Conservation (phyloP, 768 basidiomycete species). For the Neoboletus magnificus region DNA sequence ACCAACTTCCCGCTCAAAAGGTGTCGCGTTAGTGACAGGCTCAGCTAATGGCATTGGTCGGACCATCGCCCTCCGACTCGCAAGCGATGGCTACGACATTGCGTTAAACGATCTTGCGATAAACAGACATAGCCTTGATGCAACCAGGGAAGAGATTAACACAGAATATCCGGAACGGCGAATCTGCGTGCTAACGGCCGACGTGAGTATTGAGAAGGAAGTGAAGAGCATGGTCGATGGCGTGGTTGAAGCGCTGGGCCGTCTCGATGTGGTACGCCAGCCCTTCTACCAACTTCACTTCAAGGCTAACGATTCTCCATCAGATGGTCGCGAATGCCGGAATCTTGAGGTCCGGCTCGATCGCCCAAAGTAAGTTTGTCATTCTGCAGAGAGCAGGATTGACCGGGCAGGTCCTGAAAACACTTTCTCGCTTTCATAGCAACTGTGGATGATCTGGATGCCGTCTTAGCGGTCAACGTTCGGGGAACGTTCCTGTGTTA, state of each 20-base stretch:
- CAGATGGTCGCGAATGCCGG: slow-evolving; percentile 22
- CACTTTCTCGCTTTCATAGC: slow-evolving; percentile 18
- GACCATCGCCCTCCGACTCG: slow-evolving; percentile 34
- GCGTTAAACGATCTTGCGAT: slow-evolving; percentile 34
- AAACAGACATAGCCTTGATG: slow-evolving; percentile 17
- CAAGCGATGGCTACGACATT: slow-evolving; percentile 35
- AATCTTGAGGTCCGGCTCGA: slow-evolving; percentile 8
- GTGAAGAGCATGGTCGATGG: slow-evolving; percentile 31
- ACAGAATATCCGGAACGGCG: slow-evolving; percentile 3
- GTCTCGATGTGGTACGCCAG: slow-evolving; percentile 34
- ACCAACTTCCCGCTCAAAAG: slow-evolving; percentile 15
- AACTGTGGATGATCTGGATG: slow-evolving; percentile 32
- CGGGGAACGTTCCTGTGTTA: slow-evolving; percentile 40
- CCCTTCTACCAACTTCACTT: not conserved
- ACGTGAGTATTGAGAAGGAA: slow-evolving; percentile 29
- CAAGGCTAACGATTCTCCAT: slow-evolving; percentile 2
- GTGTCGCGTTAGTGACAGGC: slow-evolving; percentile 32
- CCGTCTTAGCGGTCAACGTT: slow-evolving; percentile 36
- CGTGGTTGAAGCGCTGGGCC: slow-evolving; percentile 25
- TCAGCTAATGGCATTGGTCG: slow-evolving; percentile 34
- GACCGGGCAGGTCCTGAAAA: not conserved
- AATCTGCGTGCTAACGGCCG: slow-evolving; percentile 14
- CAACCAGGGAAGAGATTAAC: slow-evolving; percentile 13
- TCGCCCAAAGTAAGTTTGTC: slow-evolving; percentile 6
- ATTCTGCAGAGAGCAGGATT: not conserved